Evolutionary conservation across 192 early-diverging fungal genomes (phyloP), one percentile per base, ranked within the genome.

Genomic region (Rhizophagus clarus): DNA sequence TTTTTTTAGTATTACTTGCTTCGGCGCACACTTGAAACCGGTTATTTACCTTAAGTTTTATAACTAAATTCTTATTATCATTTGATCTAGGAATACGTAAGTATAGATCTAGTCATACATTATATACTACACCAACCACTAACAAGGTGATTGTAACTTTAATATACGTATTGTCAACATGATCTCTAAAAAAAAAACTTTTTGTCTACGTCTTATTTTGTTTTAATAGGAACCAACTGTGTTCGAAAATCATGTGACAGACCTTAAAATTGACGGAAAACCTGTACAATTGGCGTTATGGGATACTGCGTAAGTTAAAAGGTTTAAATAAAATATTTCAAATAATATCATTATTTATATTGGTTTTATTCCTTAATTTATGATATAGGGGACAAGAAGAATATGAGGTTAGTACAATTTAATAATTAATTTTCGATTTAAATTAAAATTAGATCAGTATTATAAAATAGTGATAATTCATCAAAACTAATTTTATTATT

Each of bases 161-260:
- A 31, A 4, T 67, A 67, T 17, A 32, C 10, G 1, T 31, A 14
- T 31, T 67, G 14, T 15, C 31, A 17, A 67, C 28, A 31, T 31
- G 31, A 67, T 32, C 29, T 67, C 31, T 67, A 67, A 66, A 64
- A 64, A 64, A 29, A 64, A 24, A 28, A 66, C 29, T 9, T 64
- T 28, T 28, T 64, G 17, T 29, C 28, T 15, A 1, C 9, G 17
- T 66, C 14, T 9, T 14, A 14, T 29, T 66, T 11, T 64, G 10
- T 47, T 80, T 85, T 83, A 88, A 45, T 95, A 96, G 84, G 90
- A 94, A 32, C 97, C 97, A 12, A 98, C 97, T 2, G 94, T 97
- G 56, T 98, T 97, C 86, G 97, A 99, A 76, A 98, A 94, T 88
- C 95, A 93, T 79, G 94, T 98, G 64, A 91, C 93, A 42, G 96